Evolutionary conservation across 305 asterid genomes (phyloP).

Genomic region (Solanum chacoense): DNA sequence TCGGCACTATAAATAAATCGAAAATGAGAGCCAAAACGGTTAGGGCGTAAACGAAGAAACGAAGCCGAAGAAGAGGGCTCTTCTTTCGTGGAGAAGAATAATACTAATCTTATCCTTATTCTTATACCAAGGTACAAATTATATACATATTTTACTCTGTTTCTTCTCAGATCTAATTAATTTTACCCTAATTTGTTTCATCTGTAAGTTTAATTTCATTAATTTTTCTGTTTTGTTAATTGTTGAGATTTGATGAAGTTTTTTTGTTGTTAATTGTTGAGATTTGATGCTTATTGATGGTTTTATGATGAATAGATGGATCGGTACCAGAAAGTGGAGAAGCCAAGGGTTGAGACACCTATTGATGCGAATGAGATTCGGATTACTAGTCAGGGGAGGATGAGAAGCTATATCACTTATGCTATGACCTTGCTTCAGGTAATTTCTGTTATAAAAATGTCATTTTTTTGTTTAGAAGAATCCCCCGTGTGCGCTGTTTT

Average conservation of each 20-base stretch:
- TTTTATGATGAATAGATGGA: slow-evolving; percentile 36
- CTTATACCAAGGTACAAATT: slow-evolving; percentile 2
- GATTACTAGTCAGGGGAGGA: slow-evolving; percentile 93
- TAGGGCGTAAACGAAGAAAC: slow-evolving; percentile 34
- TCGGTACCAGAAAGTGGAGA: slow-evolving; percentile 96
- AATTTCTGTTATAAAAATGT: not conserved
- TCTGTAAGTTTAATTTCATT: not conserved
- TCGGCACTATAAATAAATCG: slow-evolving; percentile 8
- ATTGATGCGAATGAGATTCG: slow-evolving; percentile 90
- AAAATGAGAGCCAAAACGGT: slow-evolving; percentile 12
- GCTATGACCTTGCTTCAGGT: slow-evolving; percentile 92
- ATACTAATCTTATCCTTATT: slow-evolving; percentile 14
- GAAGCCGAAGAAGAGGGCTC: slow-evolving; percentile 47
- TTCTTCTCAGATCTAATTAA: not conserved
- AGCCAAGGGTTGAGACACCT: slow-evolving; percentile 71
- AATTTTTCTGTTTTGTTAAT: not conserved
- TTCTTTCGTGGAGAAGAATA: slow-evolving; percentile 9
- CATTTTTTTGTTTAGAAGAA: not conserved
- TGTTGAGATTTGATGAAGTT: not conserved
- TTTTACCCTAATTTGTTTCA: not conserved
- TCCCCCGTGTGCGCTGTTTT: not conserved
- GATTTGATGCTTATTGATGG: not conserved
- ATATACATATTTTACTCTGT: not conserved
- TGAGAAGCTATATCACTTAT: slow-evolving; percentile 90
- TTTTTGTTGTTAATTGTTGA: not conserved